phyloP scores from a whole-genome alignment of 2,329 filamentous ascomycete species.

The Diaporthe australafricana region DNA sequence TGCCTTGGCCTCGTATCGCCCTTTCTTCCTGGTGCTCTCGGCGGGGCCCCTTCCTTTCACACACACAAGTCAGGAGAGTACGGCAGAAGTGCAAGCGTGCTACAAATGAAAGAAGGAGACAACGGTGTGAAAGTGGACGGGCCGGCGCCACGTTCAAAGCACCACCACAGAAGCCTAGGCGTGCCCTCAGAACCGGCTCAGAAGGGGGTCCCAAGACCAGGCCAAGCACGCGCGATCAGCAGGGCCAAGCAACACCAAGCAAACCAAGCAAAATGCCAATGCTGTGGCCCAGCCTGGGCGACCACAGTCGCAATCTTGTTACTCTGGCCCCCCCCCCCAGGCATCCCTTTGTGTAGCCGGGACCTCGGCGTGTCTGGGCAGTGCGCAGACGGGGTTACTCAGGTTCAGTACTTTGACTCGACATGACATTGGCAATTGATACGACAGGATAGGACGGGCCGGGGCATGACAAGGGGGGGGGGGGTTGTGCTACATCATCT shows the following conservation, averaged over 20 bases:
- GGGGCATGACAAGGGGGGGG: too few relatives aligned
- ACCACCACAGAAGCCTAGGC: slow-evolving; percentile 3
- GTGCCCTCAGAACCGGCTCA: slow-evolving; percentile 5
- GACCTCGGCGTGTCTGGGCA: slow-evolving; percentile 5
- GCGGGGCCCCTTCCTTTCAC: slow-evolving; percentile 1
- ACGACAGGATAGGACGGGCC: not conserved
- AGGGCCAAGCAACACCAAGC: slow-evolving; percentile 31
- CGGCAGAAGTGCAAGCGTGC: not conserved
- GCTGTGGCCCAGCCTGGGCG: slow-evolving; percentile 5
- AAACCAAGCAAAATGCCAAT: slow-evolving; percentile 34
- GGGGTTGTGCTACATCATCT: slow-evolving; percentile 11
- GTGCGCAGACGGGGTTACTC: not conserved
- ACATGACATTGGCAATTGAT: not conserved
- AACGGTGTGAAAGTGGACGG: slow-evolving; percentile 4
- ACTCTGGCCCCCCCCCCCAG: not conserved
- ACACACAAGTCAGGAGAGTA: not conserved
- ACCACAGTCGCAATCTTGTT: slow-evolving; percentile 10
- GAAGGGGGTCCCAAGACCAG: slow-evolving; percentile 14
- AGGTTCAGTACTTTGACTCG: slow-evolving; percentile 6
- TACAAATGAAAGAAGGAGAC: not conserved
- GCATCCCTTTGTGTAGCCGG: not conserved
- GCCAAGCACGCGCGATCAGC: slow-evolving; percentile 15
- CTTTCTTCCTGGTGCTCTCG: not conserved
- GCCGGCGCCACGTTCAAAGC: slow-evolving; percentile 16
- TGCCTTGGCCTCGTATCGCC: slow-evolving; percentile 21